Evolutionary conservation across 805 yeast species (phyloP).

Genomic region (Ogataea kodamae): DNA sequence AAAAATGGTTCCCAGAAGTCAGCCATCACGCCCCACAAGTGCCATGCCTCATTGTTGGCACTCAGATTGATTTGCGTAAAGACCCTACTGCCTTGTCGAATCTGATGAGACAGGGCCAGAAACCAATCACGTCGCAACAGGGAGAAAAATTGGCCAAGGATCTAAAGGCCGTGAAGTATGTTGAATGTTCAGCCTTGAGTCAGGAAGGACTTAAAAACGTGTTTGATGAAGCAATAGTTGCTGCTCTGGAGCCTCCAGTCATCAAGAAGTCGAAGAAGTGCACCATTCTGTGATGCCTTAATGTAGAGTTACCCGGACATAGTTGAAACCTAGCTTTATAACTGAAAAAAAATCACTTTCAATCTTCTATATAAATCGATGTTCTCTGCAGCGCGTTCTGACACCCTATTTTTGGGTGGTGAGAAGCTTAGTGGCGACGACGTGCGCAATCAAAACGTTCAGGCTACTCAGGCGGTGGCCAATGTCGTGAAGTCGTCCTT

Average conservation of each 20-base stretch:
- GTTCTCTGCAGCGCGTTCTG: conserved; percentile 81
- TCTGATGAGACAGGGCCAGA: conserved; percentile 83
- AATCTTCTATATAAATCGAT: conserved; percentile 28
- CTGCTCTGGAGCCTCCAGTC: conserved; percentile 96
- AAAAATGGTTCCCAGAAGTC: conserved; percentile 98
- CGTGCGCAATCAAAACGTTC: conserved; percentile 90
- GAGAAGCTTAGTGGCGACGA: conserved; percentile 96
- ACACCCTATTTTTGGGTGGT: conserved; percentile 92
- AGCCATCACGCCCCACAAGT: conserved; percentile 95
- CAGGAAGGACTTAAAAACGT: conserved; percentile 96
- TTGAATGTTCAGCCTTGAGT: conserved; percentile 96
- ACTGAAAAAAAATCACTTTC: conserved; percentile 3
- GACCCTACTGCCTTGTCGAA: conserved; percentile 89
- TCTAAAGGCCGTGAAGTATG: conserved; percentile 91
- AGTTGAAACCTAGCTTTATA: conserved; percentile 1
- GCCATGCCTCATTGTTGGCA: conserved; percentile 95
- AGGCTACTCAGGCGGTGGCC: conserved; percentile 87
- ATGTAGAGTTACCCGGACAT: conserved; percentile 11
- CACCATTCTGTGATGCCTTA: conserved; percentile 57
- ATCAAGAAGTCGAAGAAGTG: conserved; percentile 80
- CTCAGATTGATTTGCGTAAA: conserved; percentile 91
- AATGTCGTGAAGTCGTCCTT: conserved; percentile 85
- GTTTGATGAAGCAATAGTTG: conserved; percentile 98
- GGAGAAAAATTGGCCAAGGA: conserved; percentile 94
- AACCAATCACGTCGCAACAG: conserved; percentile 79